Evolutionary conservation across 2,329 filamentous ascomycete genomes (phyloP), one percentile per base, ranked within the genome.

Genomic region (Fusarium illudens): DNA sequence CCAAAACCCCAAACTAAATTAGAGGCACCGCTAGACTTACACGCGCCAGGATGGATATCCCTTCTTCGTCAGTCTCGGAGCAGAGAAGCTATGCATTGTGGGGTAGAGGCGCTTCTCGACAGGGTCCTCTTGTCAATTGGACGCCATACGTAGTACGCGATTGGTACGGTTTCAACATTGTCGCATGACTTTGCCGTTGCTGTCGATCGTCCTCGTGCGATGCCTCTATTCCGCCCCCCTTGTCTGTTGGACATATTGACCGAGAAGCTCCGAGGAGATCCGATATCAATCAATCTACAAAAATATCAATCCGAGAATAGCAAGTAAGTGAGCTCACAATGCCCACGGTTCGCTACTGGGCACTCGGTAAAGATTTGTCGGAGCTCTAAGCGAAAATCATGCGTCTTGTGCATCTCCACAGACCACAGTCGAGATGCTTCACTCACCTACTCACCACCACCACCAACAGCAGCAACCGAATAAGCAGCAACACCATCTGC

Each of bases 401-500:
- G 29, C 37, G 49, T 52, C 20, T 27, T n/a, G 13, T 20, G 34
- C 33, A 37, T 37, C 50, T 39, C 52, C 52, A 55, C 29, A 55
- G 52, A 27, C 37, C 52, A 44, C 37, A 55, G 37, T 33, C 52
- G 29, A 55, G 30, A 57, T 30, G 11, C 34, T 32, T 34, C 34
- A n/a, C n/a, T 34, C 39, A 44, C 22, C 39, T 27, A 22, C 7
- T 30, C 19, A 7, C 36, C 6, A 37, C 11, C 17, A 39, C 10
- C 17, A 37, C 19, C 33, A 34, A 15, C 33, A 17, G 17, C 20
- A 42, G 13, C 17, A 51, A 25, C 20, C 42, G 49, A 52, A 42
- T 39, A 56, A 67, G 27, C 53, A 51, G 34, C 32, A 52, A 22
- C 59, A 20, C 62, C 48, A 51, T 29, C 33, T 48, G 54, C 57